phyloP scores from a whole-genome alignment of 345 rosid genomes.

The Bruguiera gymnorhiza region DNA sequence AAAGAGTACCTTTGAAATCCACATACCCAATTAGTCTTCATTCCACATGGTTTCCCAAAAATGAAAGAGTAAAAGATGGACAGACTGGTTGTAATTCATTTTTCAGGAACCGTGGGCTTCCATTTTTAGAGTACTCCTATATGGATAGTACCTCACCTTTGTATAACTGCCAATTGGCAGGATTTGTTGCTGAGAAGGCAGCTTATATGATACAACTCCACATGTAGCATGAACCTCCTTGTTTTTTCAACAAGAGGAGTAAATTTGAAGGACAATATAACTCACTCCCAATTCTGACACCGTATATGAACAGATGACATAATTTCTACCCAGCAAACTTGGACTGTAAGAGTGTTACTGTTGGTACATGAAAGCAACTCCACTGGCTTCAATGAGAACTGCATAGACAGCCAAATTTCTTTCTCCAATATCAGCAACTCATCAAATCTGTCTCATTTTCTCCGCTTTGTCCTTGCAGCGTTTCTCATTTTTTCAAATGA shows the following conservation, averaged over 20 bases:
- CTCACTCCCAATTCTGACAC: slow-evolving; percentile 12
- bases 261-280: slow-evolving; percentile 24
- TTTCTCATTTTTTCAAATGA: slow-evolving; percentile 26
- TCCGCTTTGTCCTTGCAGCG: slow-evolving; percentile 29
- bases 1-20: no score
- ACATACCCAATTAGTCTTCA: no score
- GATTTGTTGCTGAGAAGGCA: slow-evolving; percentile 26
- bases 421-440: background rate
- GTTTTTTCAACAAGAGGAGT: no score
- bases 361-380: slow-evolving; percentile 12
- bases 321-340: slow-evolving; percentile 22
- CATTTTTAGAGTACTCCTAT: slow-evolving; percentile 5
- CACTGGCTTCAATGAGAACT: slow-evolving; percentile 10
- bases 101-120: background rate
- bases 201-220: slow-evolving; percentile 10
- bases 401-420: background rate
- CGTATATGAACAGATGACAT: slow-evolving; percentile 20
- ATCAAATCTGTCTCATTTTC: background rate
- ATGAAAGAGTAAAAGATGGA: no score
- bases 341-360: slow-evolving; percentile 1
- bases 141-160: background rate
- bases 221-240: no score
- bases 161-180: background rate
- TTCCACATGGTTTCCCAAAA: no score
- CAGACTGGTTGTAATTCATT: no score